Conservation (phyloP, 2,329 filamentous ascomycete species). For the Albifimbria verrucaria region DNA sequence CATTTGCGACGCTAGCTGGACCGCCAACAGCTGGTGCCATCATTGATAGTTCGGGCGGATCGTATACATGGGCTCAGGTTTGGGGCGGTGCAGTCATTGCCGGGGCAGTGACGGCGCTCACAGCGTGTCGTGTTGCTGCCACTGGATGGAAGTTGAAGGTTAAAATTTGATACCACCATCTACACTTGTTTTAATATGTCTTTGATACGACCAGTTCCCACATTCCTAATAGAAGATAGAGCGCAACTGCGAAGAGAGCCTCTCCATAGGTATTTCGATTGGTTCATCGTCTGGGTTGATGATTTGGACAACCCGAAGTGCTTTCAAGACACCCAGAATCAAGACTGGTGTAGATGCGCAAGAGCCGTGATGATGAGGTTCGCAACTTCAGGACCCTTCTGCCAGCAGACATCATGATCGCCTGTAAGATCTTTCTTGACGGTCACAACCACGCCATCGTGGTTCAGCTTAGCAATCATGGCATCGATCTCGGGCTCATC, state of each 20-base stretch:
- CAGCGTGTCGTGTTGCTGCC: slow-evolving; percentile 28
- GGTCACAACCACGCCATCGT: slow-evolving; percentile 30
- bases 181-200: too few relatives aligned
- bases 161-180: slow-evolving; percentile 30
- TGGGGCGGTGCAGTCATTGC: slow-evolving; percentile 42
- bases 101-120: slow-evolving; percentile 26
- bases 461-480: slow-evolving; percentile 47
- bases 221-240: too few relatives aligned
- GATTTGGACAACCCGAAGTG: too few relatives aligned
- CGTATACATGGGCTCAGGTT: slow-evolving; percentile 41
- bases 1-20: slow-evolving; percentile 41
- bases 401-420: slow-evolving; percentile 62
- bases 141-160: slow-evolving; percentile 31
- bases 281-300: too few relatives aligned
- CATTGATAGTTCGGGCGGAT: slow-evolving; percentile 36
- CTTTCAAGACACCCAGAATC: too few relatives aligned
- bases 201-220: too few relatives aligned
- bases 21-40: slow-evolving; percentile 43
- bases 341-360: slow-evolving; percentile 3
- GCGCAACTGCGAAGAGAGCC: too few relatives aligned
- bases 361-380: slow-evolving; percentile 36
- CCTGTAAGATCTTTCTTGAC: slow-evolving; percentile 45
- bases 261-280: too few relatives aligned
- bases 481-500: slow-evolving; percentile 55
- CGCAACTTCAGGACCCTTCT: slow-evolving; percentile 55